Percentiles rank a stretch among this genome's conserved stretches.
Conservation (phyloP, 1,284 basidiomycete genomes). For the Chalciporus sp. region DNA sequence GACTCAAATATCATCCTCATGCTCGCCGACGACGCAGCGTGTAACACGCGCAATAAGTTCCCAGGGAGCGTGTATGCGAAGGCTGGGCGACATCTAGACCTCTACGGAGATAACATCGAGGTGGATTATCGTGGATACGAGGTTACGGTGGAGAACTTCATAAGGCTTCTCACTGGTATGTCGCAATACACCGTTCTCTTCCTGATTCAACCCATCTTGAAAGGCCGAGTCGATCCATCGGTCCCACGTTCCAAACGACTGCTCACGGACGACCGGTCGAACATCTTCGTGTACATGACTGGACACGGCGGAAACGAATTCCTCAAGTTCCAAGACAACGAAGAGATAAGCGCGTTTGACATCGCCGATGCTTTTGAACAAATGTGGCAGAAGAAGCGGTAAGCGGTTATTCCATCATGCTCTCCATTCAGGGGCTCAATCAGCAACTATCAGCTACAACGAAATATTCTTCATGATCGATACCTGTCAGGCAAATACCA, state of each 20-base stretch:
- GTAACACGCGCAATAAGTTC: slow-evolving; percentile 91
- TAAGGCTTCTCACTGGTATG: slow-evolving; percentile 86
- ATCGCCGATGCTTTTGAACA: slow-evolving; percentile 96
- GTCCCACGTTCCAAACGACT: slow-evolving; percentile 92
- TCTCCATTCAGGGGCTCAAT: not conserved
- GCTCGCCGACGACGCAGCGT: slow-evolving; percentile 96
- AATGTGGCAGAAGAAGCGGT: slow-evolving; percentile 97
- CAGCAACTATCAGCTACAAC: slow-evolving; percentile 73
- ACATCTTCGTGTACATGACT: slow-evolving; percentile 97
- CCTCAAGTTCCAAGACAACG: slow-evolving; percentile 98
- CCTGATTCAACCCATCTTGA: not conserved
- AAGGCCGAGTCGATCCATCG: slow-evolving; percentile 72
- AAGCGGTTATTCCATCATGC: slow-evolving; percentile 15
- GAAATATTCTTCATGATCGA: slow-evolving; percentile 98
- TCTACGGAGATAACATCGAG: slow-evolving; percentile 96
- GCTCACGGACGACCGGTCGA: slow-evolving; percentile 88
- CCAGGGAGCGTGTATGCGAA: slow-evolving; percentile 92
- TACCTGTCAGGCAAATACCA: slow-evolving; percentile 96
- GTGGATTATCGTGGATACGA: slow-evolving; percentile 98
- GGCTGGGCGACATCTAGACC: slow-evolving; percentile 75
- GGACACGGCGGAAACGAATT: slow-evolving; percentile 99
- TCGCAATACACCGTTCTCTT: not conserved
- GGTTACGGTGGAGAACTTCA: slow-evolving; percentile 95
- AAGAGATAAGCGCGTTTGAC: slow-evolving; percentile 96
- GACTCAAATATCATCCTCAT: slow-evolving; percentile 99